Evolutionary conservation across 805 yeast species (phyloP), one percentile per base, ranked within the genome.

Genomic region (Candida multigemmis): DNA sequence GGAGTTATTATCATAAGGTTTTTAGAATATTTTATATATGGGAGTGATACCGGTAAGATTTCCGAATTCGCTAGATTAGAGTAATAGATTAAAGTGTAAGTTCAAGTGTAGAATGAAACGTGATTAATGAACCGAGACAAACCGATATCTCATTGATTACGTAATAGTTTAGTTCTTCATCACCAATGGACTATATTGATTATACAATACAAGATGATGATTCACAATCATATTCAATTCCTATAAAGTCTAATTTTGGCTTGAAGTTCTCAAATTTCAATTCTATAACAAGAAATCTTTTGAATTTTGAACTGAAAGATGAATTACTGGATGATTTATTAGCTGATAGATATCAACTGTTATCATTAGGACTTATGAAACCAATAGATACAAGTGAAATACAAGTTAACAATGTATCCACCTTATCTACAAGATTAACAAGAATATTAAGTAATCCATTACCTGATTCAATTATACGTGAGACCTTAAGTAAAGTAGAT

Each of bases 281-380:
- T 38, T 48, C 42, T 19, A 33, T 60, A 19, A 43, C 54, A 2
- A 44, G 49, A 21, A 53, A 40, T 29, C 35, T 60, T 12, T 42
- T 56, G 28, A 48, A 44, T 16, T 42, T 38, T 5, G 53, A 45
- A 7, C 39, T 33, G 22, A 14, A 14, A 8, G 35, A 27, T 15
- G 32, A 27, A 10, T 24, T 24, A 12, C 36, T 22, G 6, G 32
- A 37, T 26, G 25, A 34, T 19, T 36, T 32, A 22, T 22, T 47
- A 16, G 71, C 76, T 2, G 61, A 60, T 27, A 63, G 61, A 31
- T 72, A 72, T 37, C 79, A 77, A 1, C 37, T 53, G 24, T 33
- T 60, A 19, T 65, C 78, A 0, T 38, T 72, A 22, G 52, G 51
- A 16, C 14, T 25, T n/a, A n/a, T n/a, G n/a, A n/a, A n/a, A n/a